Conservation (phyloP, 352 stramenopile species). For the Pythium oligandrum region DNA sequence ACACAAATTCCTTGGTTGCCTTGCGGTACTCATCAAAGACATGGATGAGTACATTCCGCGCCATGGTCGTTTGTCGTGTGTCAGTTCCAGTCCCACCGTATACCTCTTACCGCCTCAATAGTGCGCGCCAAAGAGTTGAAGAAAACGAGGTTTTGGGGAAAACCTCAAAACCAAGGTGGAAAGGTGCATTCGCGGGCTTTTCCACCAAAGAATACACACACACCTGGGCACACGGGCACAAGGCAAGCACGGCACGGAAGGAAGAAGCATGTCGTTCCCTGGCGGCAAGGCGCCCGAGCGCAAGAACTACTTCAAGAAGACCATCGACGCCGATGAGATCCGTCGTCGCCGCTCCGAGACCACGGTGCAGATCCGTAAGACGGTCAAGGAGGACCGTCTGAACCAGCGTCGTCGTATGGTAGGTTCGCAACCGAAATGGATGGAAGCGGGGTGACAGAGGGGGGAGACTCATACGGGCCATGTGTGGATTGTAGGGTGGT, state of each 20-base stretch:
- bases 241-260: too few relatives aligned
- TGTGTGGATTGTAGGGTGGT: constrained; percentile 13
- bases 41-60: constrained; percentile 77
- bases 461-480: constrained; percentile 5
- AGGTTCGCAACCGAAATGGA: constrained; percentile 3
- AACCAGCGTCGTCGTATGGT: constrained; percentile 77
- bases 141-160: background rate
- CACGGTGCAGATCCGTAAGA: constrained; percentile 84
- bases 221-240: too few relatives aligned
- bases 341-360: constrained; percentile 72
- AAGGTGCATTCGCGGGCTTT: constrained; percentile 16
- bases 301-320: constrained; percentile 78
- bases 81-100: background rate
- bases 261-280: constrained; percentile 57
- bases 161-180: constrained; percentile 17
- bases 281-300: constrained; percentile 64
- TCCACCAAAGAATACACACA: constrained; percentile 25
- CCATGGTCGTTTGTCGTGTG: constrained; percentile 1
- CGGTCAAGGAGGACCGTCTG: constrained; percentile 75
- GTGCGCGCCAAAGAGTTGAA: too few relatives aligned
- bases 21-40: constrained; percentile 89
- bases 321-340: constrained; percentile 71
- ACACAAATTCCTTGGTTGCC: constrained; percentile 83
- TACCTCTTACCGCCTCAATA: too few relatives aligned
- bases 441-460: background rate